Conservation (phyloP, 768 basidiomycete genomes). For the Trametes cinnabarina region DNA sequence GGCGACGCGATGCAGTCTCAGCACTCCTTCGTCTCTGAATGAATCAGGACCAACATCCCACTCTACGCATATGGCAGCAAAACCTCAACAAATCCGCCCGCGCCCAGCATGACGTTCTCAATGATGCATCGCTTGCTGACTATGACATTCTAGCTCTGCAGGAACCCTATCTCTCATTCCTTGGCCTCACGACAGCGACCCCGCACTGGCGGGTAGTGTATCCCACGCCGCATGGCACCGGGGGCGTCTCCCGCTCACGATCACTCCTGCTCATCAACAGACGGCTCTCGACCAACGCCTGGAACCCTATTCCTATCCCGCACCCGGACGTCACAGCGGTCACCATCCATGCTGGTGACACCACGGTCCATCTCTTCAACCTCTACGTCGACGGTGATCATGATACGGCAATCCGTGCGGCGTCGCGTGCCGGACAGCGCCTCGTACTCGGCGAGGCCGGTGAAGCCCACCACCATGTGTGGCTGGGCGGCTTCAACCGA, state of each 20-base stretch:
- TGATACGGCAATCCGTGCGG: constrained; percentile 16
- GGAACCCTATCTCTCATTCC: constrained; percentile 36
- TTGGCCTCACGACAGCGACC: constrained; percentile 16
- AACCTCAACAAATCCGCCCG: constrained; percentile 29
- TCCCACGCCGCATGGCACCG: constrained; percentile 23
- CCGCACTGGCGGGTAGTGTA: constrained; percentile 25
- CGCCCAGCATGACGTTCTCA: constrained; percentile 21
- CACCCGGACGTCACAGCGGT: constrained; percentile 32
- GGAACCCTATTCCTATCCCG: constrained; percentile 6
- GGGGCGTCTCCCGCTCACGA: background rate
- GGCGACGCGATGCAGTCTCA: no score
- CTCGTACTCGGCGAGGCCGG: no score
- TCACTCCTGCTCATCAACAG: constrained; percentile 17
- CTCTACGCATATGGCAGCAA: constrained; percentile 28
- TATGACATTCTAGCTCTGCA: constrained; percentile 38
- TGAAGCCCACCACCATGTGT: constrained; percentile 23
- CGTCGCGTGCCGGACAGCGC: background rate
- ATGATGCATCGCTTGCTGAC: constrained; percentile 1
- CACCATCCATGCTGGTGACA: constrained; percentile 17
- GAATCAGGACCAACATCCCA: background rate
- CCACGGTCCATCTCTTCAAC: constrained; percentile 33
- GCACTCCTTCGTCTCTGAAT: background rate
- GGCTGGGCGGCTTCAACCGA: constrained; percentile 40
- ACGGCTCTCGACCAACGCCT: constrained; percentile 14
- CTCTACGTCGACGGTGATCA: constrained; percentile 38